These are phyloP conservation scores for Neocucurbitaria cava DNA, from an alignment of 2,329 filamentous ascomycete species.

Conservation along the genomic window DNA sequence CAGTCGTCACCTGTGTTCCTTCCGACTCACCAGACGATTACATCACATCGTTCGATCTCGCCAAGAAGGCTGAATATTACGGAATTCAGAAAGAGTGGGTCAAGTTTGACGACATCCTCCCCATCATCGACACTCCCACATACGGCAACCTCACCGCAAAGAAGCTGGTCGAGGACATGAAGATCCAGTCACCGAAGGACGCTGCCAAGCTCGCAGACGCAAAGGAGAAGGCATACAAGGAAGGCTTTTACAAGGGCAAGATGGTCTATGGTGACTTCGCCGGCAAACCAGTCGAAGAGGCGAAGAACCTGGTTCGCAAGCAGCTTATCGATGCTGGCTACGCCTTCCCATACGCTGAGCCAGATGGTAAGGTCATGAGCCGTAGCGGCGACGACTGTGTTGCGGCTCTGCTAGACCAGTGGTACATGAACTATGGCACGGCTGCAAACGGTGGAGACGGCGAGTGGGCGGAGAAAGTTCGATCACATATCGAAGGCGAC, in stretches of 20 bases:
- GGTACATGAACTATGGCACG: slow-evolving; percentile 93
- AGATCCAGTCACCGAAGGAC: slow-evolving; percentile 97
- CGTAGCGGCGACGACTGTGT: slow-evolving; percentile 93
- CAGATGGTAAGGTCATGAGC: slow-evolving; percentile 85
- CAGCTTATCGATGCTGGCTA: slow-evolving; percentile 77
- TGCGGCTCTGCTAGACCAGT: slow-evolving; percentile 91
- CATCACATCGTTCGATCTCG: slow-evolving; percentile 83
- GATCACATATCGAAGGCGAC: slow-evolving; percentile 58
- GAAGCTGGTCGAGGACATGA: slow-evolving; percentile 85
- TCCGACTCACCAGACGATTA: slow-evolving; percentile 97
- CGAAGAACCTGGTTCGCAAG: slow-evolving; percentile 83
- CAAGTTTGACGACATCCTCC: slow-evolving; percentile 79
- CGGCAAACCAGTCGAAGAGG: slow-evolving; percentile 83
- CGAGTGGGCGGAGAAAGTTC: slow-evolving; percentile 76
- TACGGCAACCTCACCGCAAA: slow-evolving; percentile 87
- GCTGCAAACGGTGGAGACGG: slow-evolving; percentile 69
- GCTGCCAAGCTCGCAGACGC: slow-evolving; percentile 88
- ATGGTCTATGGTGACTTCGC: slow-evolving; percentile 89
- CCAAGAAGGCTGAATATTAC: slow-evolving; percentile 93
- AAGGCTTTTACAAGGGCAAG: slow-evolving; percentile 94
- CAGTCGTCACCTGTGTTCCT: slow-evolving; percentile 93
- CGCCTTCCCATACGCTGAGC: slow-evolving; percentile 93
- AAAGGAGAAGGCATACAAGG: slow-evolving; percentile 96
- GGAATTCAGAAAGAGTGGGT: slow-evolving; percentile 97
- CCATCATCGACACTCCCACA: slow-evolving; percentile 77